phyloP scores from a whole-genome alignment of 805 yeast genomes.

The Candida berthetii region DNA sequence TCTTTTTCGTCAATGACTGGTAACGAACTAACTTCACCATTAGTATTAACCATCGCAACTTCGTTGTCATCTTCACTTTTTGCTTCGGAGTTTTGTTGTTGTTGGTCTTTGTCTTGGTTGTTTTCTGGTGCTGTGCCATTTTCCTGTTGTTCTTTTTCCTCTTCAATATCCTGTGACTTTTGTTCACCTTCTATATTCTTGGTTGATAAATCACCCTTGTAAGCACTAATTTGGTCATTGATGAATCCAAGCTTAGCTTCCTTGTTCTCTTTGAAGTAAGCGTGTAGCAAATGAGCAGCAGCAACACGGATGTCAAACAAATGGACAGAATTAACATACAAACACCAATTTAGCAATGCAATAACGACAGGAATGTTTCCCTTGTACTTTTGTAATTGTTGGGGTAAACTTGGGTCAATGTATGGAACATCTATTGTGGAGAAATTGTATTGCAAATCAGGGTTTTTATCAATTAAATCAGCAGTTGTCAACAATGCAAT shows the following conservation, averaged over 20 bases:
- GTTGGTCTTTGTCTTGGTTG: not conserved
- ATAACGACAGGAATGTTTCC: conserved; percentile 58
- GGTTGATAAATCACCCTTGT: conserved; percentile 17
- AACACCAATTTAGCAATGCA: conserved; percentile 79
- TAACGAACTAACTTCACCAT: not conserved
- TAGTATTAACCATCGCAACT: too few species aligned
- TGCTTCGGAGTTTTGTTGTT: not conserved
- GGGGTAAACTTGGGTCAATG: conserved; percentile 64
- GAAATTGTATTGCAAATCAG: conserved; percentile 62
- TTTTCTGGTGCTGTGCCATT: not conserved
- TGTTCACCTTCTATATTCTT: conserved; percentile 15
- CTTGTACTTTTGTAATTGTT: conserved; percentile 20
- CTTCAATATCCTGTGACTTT: not conserved
- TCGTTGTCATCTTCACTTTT: not conserved
- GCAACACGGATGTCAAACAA: conserved; percentile 77
- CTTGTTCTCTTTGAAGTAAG: conserved; percentile 60
- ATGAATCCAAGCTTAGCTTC: conserved; percentile 60
- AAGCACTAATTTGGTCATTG: conserved; percentile 53
- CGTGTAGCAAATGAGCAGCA: conserved; percentile 56
- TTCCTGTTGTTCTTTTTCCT: not conserved
- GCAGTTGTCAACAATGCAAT: conserved; percentile 70
- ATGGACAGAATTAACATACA: conserved; percentile 76
- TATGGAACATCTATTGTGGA: conserved; percentile 88
- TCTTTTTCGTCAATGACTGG: conserved; percentile 4
- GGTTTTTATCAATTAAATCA: conserved; percentile 64